Base-by-base conservation (phyloP, 768 basidiomycete genomes). In the Rubroboletus satanas region DNA sequence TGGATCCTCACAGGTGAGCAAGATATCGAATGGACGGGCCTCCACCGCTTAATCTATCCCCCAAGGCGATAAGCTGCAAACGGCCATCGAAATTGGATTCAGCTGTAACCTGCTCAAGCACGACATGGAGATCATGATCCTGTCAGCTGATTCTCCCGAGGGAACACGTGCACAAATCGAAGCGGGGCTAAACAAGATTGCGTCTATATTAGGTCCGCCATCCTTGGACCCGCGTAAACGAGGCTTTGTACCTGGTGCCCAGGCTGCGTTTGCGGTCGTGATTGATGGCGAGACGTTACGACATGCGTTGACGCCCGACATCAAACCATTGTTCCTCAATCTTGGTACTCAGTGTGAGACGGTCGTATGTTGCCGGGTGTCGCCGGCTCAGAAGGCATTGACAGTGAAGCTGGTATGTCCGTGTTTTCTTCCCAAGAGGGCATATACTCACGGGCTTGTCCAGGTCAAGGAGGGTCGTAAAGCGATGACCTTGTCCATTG, bases 361-460 rank as follows among this genome's bases (percentile, higher is more conserved):
- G 2, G 96, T 99, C 17, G 94, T 99, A 26, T 98, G 96, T 67
- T 99, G 96, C 74, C 88, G 96, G 59, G 96, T 98, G 9, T 96
- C 93, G 18, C 96, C 96, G 4, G 91, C 94, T 0, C 96, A 98
- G 76, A 98, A 98, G 73, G 96, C 96, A n/a, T 74, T 96, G 68
- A 94, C 92, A 23, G 96, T 98, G 59, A 92, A 91, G 64, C 75
- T 98, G 61, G 92, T 92, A 68, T 41, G 84, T 75, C 7, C 26
- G 12, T 31, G 49, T 49, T 42, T 48, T 8, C 4, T 23, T 29
- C 23, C 33, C 7, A 2, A 1, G 32, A 5, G 18, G 2, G 14
- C 28, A 11, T 31, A 26, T 56, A 35, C 36, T 60, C 23, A 62
- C 37, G 14, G 33, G 39, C 28, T 29, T 35, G 4, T 44, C 11